A percentile compares a stretch with the other conserved stretches of the same genome.
Evolutionary conservation across 192 early-diverging fungal genomes (phyloP).

Genomic region (Backusella luteola): DNA sequence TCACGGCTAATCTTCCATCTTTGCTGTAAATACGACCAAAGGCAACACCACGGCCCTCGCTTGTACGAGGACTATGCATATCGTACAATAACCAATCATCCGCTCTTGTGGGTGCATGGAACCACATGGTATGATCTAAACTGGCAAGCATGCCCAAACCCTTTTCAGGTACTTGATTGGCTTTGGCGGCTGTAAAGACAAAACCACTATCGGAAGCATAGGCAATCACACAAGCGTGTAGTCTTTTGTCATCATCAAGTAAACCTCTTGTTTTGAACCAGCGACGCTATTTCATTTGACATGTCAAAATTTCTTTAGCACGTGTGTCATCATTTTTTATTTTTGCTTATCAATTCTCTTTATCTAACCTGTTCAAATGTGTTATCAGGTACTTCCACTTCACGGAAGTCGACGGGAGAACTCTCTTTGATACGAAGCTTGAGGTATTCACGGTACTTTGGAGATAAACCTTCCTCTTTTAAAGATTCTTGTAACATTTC

Average conservation of each 20-base stretch:
- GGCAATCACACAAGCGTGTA: constrained; percentile 56
- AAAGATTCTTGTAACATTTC: constrained; percentile 3
- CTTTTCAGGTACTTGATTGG: constrained; percentile 6
- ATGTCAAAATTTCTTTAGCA: not conserved
- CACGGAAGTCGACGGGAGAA: constrained; percentile 18
- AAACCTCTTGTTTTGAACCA: constrained; percentile 69
- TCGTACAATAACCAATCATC: constrained; percentile 88
- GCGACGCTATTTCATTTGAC: constrained; percentile 19
- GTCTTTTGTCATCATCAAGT: constrained; percentile 48
- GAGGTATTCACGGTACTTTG: not conserved
- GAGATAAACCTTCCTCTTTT: not conserved
- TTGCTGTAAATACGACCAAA: constrained; percentile 75
- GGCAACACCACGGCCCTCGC: constrained; percentile 70
- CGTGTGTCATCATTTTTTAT: not conserved
- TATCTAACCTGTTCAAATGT: constrained; percentile 4
- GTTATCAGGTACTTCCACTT: not conserved
- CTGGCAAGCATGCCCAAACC: constrained; percentile 57
- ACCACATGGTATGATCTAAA: constrained; percentile 80
- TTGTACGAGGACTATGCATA: constrained; percentile 69
- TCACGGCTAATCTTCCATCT: constrained; percentile 76
- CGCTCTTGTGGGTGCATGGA: constrained; percentile 79
- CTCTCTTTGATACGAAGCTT: constrained; percentile 17
- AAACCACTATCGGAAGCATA: constrained; percentile 57
- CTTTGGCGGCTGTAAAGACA: constrained; percentile 38
- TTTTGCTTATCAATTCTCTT: not conserved